These are phyloP conservation scores for Comarum palustre DNA, from an alignment of 306 rosid genomes.

Conservation along the genomic window DNA sequence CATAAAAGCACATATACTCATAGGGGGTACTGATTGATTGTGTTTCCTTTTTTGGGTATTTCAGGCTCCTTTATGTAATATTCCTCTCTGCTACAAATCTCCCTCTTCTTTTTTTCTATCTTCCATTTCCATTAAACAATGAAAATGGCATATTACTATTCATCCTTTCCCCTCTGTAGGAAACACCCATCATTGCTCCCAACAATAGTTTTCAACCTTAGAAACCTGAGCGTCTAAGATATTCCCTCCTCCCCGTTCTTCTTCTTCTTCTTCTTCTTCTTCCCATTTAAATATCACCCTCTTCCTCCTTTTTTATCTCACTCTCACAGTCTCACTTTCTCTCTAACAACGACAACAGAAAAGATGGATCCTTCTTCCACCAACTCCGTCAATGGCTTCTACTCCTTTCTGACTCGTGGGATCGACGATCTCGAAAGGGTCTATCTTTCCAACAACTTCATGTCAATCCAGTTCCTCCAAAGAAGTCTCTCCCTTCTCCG, in stretches of 20 bases:
- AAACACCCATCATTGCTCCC: slow-evolving; percentile 99
- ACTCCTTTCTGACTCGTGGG: slow-evolving; percentile 78
- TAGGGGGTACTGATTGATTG: not conserved
- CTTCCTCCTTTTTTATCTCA: slow-evolving; percentile 5
- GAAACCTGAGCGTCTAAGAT: slow-evolving; percentile 93
- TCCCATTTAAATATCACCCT: slow-evolving; percentile 51
- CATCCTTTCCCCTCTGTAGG: slow-evolving; percentile 97
- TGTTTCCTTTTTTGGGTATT: slow-evolving; percentile 16
- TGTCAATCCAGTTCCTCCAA: slow-evolving; percentile 98
- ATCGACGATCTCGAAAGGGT: slow-evolving; percentile 94
- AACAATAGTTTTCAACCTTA: slow-evolving; percentile 97
- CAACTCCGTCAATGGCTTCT: slow-evolving; percentile 96
- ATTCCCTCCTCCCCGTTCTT: slow-evolving; percentile 45
- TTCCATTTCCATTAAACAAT: slow-evolving; percentile 62
- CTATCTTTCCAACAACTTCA: slow-evolving; percentile 73
- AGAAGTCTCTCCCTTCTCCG: slow-evolving; percentile 80
- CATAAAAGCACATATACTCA: slow-evolving; percentile 3
- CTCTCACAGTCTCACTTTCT: slow-evolving; percentile 16
- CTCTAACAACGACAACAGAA: not conserved
- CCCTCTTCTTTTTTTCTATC: not conserved
- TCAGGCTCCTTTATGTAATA: not conserved
- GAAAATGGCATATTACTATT: slow-evolving; percentile 97
- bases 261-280: slow-evolving; percentile 17
- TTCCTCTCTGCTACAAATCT: not conserved
- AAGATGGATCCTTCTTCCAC: slow-evolving; percentile 87